phyloP scores from a whole-genome alignment of 495 filamentous ascomycete genomes.

The Daldinia vernicosa region DNA sequence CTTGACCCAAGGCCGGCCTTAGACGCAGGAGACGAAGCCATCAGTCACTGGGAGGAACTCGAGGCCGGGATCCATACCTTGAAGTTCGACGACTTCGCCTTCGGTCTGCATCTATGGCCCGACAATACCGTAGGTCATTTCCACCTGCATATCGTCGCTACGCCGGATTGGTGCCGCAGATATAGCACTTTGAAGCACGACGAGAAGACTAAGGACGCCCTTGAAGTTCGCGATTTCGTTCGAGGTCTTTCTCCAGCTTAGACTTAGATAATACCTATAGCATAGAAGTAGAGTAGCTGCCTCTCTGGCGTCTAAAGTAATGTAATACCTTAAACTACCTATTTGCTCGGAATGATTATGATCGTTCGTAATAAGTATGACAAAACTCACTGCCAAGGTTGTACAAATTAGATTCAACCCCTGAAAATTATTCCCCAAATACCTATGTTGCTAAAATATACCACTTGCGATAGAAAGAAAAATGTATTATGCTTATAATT shows the following conservation, averaged over 20 bases:
- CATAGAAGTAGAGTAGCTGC: neutral
- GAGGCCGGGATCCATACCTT: constrained; percentile 6
- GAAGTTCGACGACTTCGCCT: constrained; percentile 40
- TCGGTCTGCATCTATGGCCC: constrained; percentile 46
- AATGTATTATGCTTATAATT: neutral
- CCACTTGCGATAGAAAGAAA: neutral
- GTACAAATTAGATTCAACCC: neutral
- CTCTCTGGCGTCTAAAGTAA: neutral
- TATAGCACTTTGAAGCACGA: constrained; percentile 42
- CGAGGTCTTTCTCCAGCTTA: neutral
- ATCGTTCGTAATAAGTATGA: neutral
- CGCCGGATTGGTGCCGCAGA: constrained; percentile 15
- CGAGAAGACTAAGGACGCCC: constrained; percentile 43
- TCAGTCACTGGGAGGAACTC: constrained; percentile 5
- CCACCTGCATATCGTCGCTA: constrained; percentile 49
- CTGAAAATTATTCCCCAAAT: neutral
- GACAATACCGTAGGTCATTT: constrained; percentile 46
- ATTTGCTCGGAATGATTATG: neutral
- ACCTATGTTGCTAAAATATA: neutral
- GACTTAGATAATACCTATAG: neutral
- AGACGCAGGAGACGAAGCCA: neutral
- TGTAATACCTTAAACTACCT: neutral
- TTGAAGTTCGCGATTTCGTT: constrained; percentile 27
- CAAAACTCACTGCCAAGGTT: neutral
- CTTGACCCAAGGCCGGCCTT: neutral